A percentile compares a stretch with the other conserved stretches of the same genome.
Evolutionary conservation across 345 rosid genomes (phyloP).

Genomic region (Lepidium africanum): DNA sequence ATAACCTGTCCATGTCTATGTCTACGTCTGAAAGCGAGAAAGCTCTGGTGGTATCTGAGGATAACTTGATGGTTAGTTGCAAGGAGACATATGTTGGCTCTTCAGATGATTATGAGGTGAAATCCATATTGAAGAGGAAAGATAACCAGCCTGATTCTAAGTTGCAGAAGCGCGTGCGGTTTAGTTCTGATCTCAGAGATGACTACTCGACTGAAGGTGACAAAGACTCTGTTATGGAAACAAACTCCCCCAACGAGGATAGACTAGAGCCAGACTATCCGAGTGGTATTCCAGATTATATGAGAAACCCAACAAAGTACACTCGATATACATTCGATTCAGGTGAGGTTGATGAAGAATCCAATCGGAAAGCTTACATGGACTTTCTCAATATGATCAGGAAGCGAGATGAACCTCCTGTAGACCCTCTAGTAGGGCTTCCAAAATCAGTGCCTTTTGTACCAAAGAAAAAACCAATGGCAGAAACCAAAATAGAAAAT

Average conservation of each 20-base stretch:
- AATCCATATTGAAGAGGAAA: conserved; percentile 71
- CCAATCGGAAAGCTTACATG: conserved; percentile 55
- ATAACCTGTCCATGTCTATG: background rate
- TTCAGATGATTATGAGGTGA: conserved; percentile 40
- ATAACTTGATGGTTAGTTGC: background rate
- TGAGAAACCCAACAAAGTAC: conserved; percentile 71
- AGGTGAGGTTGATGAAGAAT: conserved; percentile 53
- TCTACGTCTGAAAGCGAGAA: background rate
- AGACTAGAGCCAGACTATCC: conserved; percentile 22
- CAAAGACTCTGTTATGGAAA: conserved; percentile 25
- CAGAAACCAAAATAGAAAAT: conserved; percentile 16
- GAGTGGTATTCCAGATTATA: conserved; percentile 59
- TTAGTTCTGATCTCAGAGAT: conserved; percentile 42
- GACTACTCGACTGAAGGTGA: conserved; percentile 28
- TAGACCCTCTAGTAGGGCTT: conserved; percentile 35
- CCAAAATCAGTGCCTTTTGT: conserved; percentile 55
- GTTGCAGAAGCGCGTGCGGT: conserved; percentile 71
- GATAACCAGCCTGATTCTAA: conserved; percentile 42
- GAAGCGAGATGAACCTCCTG: conserved; percentile 25
- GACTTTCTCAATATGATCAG: conserved; percentile 46
- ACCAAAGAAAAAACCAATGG: conserved; percentile 46
- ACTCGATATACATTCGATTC: conserved; percentile 58
- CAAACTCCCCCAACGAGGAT: conserved; percentile 11
- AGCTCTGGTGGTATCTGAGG: conserved; percentile 13
- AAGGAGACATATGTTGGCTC: conserved; percentile 7